Evolutionary conservation across 768 basidiomycete species (phyloP).

Genomic region (Mycena indigotica): DNA sequence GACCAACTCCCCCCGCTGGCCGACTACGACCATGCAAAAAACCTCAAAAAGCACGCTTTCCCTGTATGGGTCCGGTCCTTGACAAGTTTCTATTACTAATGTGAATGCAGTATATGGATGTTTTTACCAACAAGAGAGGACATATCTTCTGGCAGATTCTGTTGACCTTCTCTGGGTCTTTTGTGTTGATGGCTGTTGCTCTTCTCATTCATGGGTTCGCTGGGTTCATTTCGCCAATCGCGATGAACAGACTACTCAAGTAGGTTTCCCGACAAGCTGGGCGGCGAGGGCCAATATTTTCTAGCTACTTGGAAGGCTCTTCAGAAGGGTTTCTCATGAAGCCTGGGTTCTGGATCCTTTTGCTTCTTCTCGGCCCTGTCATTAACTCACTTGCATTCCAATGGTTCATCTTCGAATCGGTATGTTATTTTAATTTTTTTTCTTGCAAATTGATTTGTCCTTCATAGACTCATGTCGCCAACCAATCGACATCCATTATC

Average conservation of each 20-base stretch:
- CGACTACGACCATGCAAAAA: constrained; percentile 49
- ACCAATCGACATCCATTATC: constrained; percentile 48
- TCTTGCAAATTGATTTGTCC: constrained; percentile 24
- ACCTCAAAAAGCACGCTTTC: constrained; percentile 31
- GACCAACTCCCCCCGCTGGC: constrained; percentile 65
- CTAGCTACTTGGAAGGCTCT: constrained; percentile 58
- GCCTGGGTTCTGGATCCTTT: constrained; percentile 74
- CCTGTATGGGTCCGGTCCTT: constrained; percentile 30
- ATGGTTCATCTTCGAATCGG: constrained; percentile 57
- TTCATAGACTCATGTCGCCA: constrained; percentile 50
- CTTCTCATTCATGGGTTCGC: constrained; percentile 30
- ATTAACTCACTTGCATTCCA: constrained; percentile 49
- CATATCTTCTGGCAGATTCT: constrained; percentile 45
- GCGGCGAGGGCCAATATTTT: too few species aligned
- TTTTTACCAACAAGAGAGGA: constrained; percentile 9
- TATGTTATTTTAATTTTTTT: constrained; percentile 2
- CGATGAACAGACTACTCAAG: constrained; percentile 44
- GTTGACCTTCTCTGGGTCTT: constrained; percentile 32
- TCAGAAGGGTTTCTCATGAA: constrained; percentile 50
- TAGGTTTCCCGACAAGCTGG: constrained; percentile 24
- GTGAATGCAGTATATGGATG: constrained; percentile 11
- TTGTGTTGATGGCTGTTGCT: constrained; percentile 28
- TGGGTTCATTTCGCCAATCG: constrained; percentile 41
- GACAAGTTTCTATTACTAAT: constrained; percentile 11
- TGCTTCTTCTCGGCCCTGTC: constrained; percentile 52